These are phyloP conservation scores for Corynascus novoguineensis DNA, from an alignment of 495 filamentous ascomycete species.

Conservation along the genomic window DNA sequence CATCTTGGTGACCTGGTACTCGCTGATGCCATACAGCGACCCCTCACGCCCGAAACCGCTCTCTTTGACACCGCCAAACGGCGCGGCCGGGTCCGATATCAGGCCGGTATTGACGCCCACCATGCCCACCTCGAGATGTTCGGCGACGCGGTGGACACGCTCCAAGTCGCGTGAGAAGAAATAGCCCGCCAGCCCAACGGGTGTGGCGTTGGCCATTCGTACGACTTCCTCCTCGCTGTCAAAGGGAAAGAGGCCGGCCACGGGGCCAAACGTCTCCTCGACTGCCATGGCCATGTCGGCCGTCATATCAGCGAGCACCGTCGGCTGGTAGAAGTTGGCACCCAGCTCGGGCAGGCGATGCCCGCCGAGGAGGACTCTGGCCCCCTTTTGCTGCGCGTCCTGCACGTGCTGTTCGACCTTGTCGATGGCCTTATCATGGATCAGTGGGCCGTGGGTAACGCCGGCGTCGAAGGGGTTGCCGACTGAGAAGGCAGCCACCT, in stretches of 20 bases:
- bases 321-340: slow-evolving; percentile 75
- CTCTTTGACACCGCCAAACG: slow-evolving; percentile 92
- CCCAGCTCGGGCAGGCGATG: slow-evolving; percentile 58
- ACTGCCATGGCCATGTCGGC: slow-evolving; percentile 68
- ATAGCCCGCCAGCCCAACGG: slow-evolving; percentile 81
- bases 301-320: slow-evolving; percentile 75
- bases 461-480: slow-evolving; percentile 67
- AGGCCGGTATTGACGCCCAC: slow-evolving; percentile 80
- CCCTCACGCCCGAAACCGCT: slow-evolving; percentile 92
- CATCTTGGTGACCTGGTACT: slow-evolving; percentile 84
- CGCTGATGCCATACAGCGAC: slow-evolving; percentile 82
- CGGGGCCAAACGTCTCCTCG: slow-evolving; percentile 86
- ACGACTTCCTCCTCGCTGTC: slow-evolving; percentile 80
- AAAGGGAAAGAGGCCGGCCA: slow-evolving; percentile 79
- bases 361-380: slow-evolving; percentile 64
- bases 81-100: slow-evolving; percentile 74
- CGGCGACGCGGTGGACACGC: slow-evolving; percentile 69
- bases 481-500: slow-evolving; percentile 70
- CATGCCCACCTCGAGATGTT: slow-evolving; percentile 86
- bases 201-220: slow-evolving; percentile 64
- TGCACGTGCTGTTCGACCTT: slow-evolving; percentile 76
- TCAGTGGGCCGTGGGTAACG: slow-evolving; percentile 76
- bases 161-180: slow-evolving; percentile 75
- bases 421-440: slow-evolving; percentile 64
- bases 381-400: slow-evolving; percentile 72